Evolutionary conservation across 192 early-diverging fungal species (phyloP), one percentile per base, ranked within the genome.

Genomic region (Entomortierella chlamydospora): DNA sequence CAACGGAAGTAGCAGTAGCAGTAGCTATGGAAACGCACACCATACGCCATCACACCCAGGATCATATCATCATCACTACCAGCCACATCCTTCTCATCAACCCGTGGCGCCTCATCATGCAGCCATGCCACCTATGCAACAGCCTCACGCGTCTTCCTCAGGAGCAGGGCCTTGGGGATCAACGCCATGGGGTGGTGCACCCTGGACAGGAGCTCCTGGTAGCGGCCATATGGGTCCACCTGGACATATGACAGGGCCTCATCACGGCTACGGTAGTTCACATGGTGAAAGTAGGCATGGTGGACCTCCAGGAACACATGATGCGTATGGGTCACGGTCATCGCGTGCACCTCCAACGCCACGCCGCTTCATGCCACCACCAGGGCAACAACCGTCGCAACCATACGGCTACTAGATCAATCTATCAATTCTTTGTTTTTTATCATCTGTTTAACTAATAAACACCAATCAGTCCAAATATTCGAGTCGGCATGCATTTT

Each of bases 311-410:
- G 70, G 70, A 18, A 56, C 70, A 1, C 78, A 71, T 34, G 70
- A 71, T 28, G 49, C 60, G 8, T 72, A 81, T 67, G 64, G 69
- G 7, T 61, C 69, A 20, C 61, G 70, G 31, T 67, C 78, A 6
- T 73, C 79, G 52, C 79, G 70, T 51, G 70, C 79, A 18, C 70
- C 79, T 17, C 79, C 70, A 34, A 81, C 72, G 22, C 72, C 70
- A 8, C 64, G 79, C 13, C 78, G 70, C 11, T 73, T 68, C 61
- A 72, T 73, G 79, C 71, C 79, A 22, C 70, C 70, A 28, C 79
- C 61, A 11, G 79, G 79, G 9, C 79, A 81, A 47, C 73, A 79
- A 28, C 63, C 71, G 1, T 66, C 55, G 23, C 61, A 78, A 56
- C 73, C 66, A 2, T 69, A 64, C 23, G 55, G 55, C 18, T 78